Evolutionary conservation across 2,329 filamentous ascomycete species (phyloP).

Genomic region (Ascochyta pisi): DNA sequence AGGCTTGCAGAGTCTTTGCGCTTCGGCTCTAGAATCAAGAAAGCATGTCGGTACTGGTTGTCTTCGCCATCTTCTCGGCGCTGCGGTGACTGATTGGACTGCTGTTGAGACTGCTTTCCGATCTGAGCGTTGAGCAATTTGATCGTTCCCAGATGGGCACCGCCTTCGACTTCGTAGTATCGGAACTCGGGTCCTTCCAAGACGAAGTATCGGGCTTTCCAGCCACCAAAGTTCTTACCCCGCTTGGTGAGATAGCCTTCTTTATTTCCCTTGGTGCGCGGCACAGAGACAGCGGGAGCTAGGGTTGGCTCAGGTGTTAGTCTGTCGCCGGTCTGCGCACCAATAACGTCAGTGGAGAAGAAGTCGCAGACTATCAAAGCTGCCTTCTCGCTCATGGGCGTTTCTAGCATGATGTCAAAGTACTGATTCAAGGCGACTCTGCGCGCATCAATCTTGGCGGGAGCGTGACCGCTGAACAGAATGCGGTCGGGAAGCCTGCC

Average conservation of each 20-base stretch:
- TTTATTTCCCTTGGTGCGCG: constrained; percentile 69
- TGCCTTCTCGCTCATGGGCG: constrained; percentile 76
- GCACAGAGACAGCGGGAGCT: constrained; percentile 50
- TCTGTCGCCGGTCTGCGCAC: constrained; percentile 61
- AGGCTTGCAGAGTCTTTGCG: constrained; percentile 89
- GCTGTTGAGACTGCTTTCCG: constrained; percentile 81
- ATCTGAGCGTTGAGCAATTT: constrained; percentile 91
- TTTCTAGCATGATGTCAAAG: constrained; percentile 84
- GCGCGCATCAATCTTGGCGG: constrained; percentile 89
- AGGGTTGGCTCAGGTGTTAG: constrained; percentile 63
- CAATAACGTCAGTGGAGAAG: constrained; percentile 72
- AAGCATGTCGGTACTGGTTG: constrained; percentile 95
- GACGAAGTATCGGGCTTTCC: constrained; percentile 84
- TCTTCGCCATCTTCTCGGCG: constrained; percentile 76
- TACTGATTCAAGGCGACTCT: constrained; percentile 82
- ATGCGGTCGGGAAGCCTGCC: constrained; percentile 82
- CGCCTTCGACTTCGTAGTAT: constrained; percentile 91
- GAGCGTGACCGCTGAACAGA: constrained; percentile 90
- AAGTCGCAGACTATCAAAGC: constrained; percentile 87
- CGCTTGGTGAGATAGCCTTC: constrained; percentile 95
- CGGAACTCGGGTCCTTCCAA: constrained; percentile 75
- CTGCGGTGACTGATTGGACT: constrained; percentile 66
- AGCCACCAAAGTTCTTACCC: constrained; percentile 98
- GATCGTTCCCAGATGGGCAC: constrained; percentile 89
- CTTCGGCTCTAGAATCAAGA: constrained; percentile 93